Conservation (phyloP, 1,139 yeast genomes). For the Kodamaea alishanica region DNA sequence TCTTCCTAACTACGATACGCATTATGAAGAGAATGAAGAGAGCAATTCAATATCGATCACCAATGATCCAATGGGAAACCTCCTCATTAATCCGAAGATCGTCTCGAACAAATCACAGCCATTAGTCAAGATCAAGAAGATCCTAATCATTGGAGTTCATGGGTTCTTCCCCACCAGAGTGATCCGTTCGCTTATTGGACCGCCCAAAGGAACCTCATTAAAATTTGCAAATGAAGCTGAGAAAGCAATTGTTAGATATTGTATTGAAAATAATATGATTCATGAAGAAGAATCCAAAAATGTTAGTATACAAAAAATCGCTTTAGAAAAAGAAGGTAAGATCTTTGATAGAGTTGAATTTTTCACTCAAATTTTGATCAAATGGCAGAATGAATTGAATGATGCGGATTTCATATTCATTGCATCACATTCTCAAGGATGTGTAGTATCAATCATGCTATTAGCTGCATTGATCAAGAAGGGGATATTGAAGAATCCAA, state of each 20-base stretch:
- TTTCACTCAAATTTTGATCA: conserved; percentile 66
- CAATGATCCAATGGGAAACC: conserved; percentile 45
- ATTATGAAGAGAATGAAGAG: conserved; percentile 30
- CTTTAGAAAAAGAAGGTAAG: conserved; percentile 90
- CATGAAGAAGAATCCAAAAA: conserved; percentile 34
- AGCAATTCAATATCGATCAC: conserved; percentile 37
- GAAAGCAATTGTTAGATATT: conserved; percentile 69
- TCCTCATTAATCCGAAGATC: conserved; percentile 38
- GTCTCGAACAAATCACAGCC: conserved; percentile 31
- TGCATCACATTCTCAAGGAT: conserved; percentile 94
- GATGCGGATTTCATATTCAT: conserved; percentile 82
- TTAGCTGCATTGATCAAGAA: conserved; percentile 67
- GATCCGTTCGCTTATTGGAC: conserved; percentile 82
- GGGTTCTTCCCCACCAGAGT: conserved; percentile 90
- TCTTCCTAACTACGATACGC: conserved; percentile 39
- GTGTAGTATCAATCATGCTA: conserved; percentile 82
- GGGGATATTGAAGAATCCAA: conserved; percentile 55
- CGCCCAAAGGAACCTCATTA: conserved; percentile 89
- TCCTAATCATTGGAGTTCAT: conserved; percentile 86
- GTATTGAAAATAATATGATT: conserved; percentile 50
- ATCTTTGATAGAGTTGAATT: conserved; percentile 81
- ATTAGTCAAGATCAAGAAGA: conserved; percentile 42
- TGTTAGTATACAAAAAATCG: conserved; percentile 79
- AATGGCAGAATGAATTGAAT: conserved; percentile 67
- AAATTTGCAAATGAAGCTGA: conserved; percentile 88